A percentile compares a stretch with the other conserved stretches of the same genome.
Conservation (phyloP, 1,139 yeast genomes). For the Kluyveromyces sp. region DNA sequence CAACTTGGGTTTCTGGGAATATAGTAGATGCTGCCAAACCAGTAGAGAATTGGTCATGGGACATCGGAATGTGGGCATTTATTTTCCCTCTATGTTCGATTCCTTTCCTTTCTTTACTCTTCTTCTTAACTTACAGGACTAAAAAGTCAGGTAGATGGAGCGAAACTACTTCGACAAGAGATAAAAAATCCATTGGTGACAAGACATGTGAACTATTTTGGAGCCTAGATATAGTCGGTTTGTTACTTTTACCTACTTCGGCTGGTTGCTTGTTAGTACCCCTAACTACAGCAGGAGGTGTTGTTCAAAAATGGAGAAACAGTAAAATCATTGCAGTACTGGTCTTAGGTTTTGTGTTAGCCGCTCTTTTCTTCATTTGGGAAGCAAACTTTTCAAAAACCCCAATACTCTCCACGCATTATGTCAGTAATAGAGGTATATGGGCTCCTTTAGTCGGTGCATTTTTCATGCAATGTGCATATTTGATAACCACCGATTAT, state of each 20-base stretch:
- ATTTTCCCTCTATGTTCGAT: slow-evolving; percentile 53
- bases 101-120: slow-evolving; percentile 45
- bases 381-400: slow-evolving; percentile 43
- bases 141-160: slow-evolving; percentile 35
- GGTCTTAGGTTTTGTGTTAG: slow-evolving; percentile 47
- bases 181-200: too few relatives aligned
- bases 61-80: slow-evolving; percentile 70
- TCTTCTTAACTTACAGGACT: slow-evolving; percentile 48
- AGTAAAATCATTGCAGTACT: slow-evolving; percentile 57
- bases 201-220: slow-evolving; percentile 24
- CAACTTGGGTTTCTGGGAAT: slow-evolving; percentile 64
- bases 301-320: slow-evolving; percentile 40
- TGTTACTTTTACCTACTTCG: slow-evolving; percentile 41
- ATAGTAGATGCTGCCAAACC: slow-evolving; percentile 34
- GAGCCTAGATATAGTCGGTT: slow-evolving; percentile 50
- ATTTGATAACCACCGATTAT: slow-evolving; percentile 60
- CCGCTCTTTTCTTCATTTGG: slow-evolving; percentile 47
- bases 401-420: slow-evolving; percentile 50
- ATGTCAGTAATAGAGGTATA: slow-evolving; percentile 55
- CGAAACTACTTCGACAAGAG: too few relatives aligned
- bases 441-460: slow-evolving; percentile 47
- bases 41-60: slow-evolving; percentile 49
- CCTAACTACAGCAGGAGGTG: slow-evolving; percentile 57
- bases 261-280: slow-evolving; percentile 46
- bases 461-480: slow-evolving; percentile 38